phyloP scores from a whole-genome alignment of 106 monocot species.

The Dioscorea alata region DNA sequence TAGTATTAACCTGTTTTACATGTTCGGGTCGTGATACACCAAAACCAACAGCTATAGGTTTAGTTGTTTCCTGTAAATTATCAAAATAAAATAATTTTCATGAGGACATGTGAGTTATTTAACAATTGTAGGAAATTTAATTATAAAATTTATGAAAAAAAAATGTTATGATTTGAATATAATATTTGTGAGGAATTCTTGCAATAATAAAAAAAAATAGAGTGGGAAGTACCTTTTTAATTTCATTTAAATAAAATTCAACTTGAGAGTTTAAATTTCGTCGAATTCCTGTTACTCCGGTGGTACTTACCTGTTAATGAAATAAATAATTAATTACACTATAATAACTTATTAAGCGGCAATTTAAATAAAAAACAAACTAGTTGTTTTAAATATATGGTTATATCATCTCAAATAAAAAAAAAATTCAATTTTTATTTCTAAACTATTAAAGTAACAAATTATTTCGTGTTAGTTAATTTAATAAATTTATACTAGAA shows the following conservation, averaged over 20 bases:
- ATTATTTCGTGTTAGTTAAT: too few relatives aligned
- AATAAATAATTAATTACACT: neutral
- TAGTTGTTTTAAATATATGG: neutral
- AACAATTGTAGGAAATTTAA: too few relatives aligned
- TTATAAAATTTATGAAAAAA: too few relatives aligned
- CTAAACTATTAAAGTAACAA: neutral
- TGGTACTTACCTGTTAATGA: slow-evolving; percentile 24
- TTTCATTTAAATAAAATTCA: slow-evolving; percentile 24
- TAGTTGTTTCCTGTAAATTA: neutral
- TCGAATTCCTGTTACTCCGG: slow-evolving; percentile 45
- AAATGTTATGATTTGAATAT: too few relatives aligned
- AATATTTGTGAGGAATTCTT: too few relatives aligned
- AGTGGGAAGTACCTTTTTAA: slow-evolving; percentile 31
- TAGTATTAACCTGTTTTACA: neutral
- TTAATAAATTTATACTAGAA: too few relatives aligned
- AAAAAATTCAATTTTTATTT: neutral
- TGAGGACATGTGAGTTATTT: too few relatives aligned
- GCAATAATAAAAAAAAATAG: neutral
- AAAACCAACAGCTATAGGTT: neutral
- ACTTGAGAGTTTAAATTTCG: slow-evolving; percentile 25
- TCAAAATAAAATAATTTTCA: neutral
- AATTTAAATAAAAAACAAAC: neutral
- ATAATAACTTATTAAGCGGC: neutral
- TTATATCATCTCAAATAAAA: neutral
- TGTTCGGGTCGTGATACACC: neutral